These are phyloP conservation scores for Talaromyces proteolyticus DNA, from an alignment of 495 filamentous ascomycete species.

Conservation along the genomic window DNA sequence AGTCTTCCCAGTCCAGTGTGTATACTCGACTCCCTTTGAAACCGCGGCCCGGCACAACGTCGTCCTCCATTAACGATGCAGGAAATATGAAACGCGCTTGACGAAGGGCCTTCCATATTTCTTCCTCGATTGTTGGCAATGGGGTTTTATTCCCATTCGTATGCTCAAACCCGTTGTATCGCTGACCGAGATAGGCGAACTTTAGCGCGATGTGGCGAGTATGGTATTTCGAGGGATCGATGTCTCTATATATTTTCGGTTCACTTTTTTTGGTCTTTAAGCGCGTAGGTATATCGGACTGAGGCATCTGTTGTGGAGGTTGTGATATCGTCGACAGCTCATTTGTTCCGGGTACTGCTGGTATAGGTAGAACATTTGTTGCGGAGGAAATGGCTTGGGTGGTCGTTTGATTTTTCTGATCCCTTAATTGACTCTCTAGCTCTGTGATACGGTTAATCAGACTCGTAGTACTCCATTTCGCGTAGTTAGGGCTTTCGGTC, in stretches of 20 bases:
- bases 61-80: slow-evolving; percentile 33
- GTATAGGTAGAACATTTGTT: slow-evolving; percentile 4
- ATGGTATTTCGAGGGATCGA: slow-evolving; percentile 75
- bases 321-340: neutral
- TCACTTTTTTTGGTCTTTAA: slow-evolving; percentile 11
- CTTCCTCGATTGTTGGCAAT: slow-evolving; percentile 81
- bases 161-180: slow-evolving; percentile 89
- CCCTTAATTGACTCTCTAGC: slow-evolving; percentile 57
- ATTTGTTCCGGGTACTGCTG: slow-evolving; percentile 2
- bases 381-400: slow-evolving; percentile 9
- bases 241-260: slow-evolving; percentile 38
- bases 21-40: slow-evolving; percentile 26
- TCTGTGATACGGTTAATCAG: slow-evolving; percentile 59
- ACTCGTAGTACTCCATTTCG: slow-evolving; percentile 57
- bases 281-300: neutral
- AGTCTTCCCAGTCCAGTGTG: slow-evolving; percentile 66
- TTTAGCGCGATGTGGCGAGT: slow-evolving; percentile 87
- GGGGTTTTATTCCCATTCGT: slow-evolving; percentile 58
- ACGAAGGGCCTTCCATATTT: slow-evolving; percentile 81
- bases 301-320: neutral
- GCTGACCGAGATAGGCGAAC: slow-evolving; percentile 85
- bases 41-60: too few relatives aligned
- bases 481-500: slow-evolving; percentile 31
- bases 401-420: slow-evolving; percentile 35
- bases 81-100: slow-evolving; percentile 78